Conservation (phyloP, 805 yeast species). For the Ogataea neopini region DNA sequence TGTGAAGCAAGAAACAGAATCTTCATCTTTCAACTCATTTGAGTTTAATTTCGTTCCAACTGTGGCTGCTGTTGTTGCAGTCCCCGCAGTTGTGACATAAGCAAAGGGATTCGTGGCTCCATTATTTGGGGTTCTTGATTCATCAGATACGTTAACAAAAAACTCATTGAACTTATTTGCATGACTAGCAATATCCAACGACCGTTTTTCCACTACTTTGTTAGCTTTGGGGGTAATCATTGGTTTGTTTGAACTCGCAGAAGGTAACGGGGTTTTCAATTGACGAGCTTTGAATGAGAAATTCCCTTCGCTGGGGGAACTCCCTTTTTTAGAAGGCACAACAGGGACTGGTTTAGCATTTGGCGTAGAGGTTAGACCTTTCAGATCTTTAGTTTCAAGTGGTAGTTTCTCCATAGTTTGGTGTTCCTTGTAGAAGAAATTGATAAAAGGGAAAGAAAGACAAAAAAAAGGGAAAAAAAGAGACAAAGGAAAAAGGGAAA, state of each 20-base stretch:
- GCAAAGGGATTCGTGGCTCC: slow-evolving; percentile 12
- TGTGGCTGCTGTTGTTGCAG: slow-evolving; percentile 20
- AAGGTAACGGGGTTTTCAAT: slow-evolving; percentile 14
- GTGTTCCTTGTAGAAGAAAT: neutral
- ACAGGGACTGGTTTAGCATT: neutral
- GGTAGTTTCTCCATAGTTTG: slow-evolving; percentile 1
- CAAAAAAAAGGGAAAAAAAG: neutral
- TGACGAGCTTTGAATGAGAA: slow-evolving; percentile 3
- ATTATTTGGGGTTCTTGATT: slow-evolving; percentile 16
- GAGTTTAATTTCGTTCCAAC: slow-evolving; percentile 17
- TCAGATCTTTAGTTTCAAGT: neutral
- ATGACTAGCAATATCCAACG: slow-evolving; percentile 11
- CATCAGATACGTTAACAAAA: slow-evolving; percentile 16
- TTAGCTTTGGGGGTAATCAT: slow-evolving; percentile 23
- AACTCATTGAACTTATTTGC: slow-evolving; percentile 15
- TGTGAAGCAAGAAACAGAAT: slow-evolving; percentile 21
- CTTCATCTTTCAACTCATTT: slow-evolving; percentile 16
- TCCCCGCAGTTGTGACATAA: slow-evolving; percentile 15
- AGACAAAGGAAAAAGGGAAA: neutral
- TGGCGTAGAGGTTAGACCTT: slow-evolving; percentile 4
- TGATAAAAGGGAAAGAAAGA: neutral
- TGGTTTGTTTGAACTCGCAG: slow-evolving; percentile 9
- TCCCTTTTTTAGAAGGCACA: neutral
- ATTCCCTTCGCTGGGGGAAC: neutral
- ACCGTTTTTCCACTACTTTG: slow-evolving; percentile 17